These are phyloP conservation scores for Metarhizium humberi DNA, from an alignment of 2,329 filamentous ascomycete genomes.

Conservation along the genomic window DNA sequence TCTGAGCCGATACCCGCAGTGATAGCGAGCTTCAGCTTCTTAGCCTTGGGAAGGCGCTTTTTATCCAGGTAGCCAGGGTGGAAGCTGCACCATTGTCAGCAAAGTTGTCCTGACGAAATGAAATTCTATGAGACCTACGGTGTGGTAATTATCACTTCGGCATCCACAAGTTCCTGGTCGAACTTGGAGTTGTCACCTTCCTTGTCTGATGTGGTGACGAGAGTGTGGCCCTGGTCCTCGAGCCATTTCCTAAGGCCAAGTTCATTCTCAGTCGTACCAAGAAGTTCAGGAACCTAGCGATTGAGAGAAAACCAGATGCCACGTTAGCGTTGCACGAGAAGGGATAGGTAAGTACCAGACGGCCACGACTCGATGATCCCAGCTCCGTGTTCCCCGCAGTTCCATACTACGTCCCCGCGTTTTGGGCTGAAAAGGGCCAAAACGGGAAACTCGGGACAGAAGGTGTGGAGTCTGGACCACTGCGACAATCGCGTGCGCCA, in stretches of 20 bases:
- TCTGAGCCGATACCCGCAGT: slow-evolving; percentile 98
- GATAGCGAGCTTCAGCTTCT: slow-evolving; percentile 96
- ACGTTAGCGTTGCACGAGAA: neutral
- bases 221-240: slow-evolving; percentile 90
- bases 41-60: slow-evolving; percentile 92
- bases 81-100: slow-evolving; percentile 51
- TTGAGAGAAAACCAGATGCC: neutral
- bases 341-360: neutral
- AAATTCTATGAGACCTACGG: slow-evolving; percentile 47
- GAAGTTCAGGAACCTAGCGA: slow-evolving; percentile 60
- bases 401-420: neutral
- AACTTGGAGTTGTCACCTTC: slow-evolving; percentile 89
- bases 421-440: neutral
- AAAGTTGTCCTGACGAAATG: neutral
- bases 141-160: slow-evolving; percentile 98
- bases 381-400: slow-evolving; percentile 3
- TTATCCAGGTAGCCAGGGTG: slow-evolving; percentile 96
- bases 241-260: slow-evolving; percentile 96
- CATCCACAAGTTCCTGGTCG: slow-evolving; percentile 90
- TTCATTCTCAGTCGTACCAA: slow-evolving; percentile 97
- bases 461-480: neutral
- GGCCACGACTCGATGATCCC: neutral
- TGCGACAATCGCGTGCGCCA: neutral
- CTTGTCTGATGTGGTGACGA: slow-evolving; percentile 97
- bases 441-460: neutral